Base-by-base conservation (phyloP, 331 rosid genomes). In the Prunus yedoensis region DNA sequence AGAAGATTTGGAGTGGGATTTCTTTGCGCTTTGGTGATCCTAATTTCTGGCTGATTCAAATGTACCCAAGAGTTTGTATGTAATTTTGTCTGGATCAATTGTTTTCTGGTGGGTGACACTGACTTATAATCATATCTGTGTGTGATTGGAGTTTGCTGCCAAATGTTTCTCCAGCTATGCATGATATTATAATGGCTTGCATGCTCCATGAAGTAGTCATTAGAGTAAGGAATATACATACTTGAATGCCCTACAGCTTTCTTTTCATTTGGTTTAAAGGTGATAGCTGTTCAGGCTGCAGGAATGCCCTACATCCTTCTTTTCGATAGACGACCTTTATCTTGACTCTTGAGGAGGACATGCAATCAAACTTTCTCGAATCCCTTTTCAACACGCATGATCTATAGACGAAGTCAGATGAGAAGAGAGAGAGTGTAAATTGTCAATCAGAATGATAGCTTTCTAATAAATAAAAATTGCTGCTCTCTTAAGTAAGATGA, bases 401-500 rank as follows among this genome's bases (percentile, higher is more conserved):
- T 25, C 3, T 0, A 3, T 11, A 23, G 30, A 58, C 27, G 15
- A 15, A 27, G 28, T 27, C 28, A 60, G 35, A 57, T 1, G 28
- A 21, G 3, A 14, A 57, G 28, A 57, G 41, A 27, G 18, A 27
- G 2, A 57, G 63, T 3, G 2, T 12, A 49, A 12, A 49, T 49
- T 12, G 53, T 49, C 53, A 49, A 49, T 14, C 49, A 45, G 11
- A 45, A 63, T 35, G 68, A 63, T 63, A 9, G 21, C 0, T 16
- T 58, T 72, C 9, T 71, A 14, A 27, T 27, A 1, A 23, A 12
- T n/a, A 61, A 38, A 32, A 71, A 35, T 71, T 71, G 67, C 76
- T 57, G 67, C 32, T 58, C 51, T 38, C 67, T 58, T 10, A 72
- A 72, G 76, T 16, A 41, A 72, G 76, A 72, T 43, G 67, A 61